A percentile compares a stretch with the other conserved stretches of the same genome.
Conservation (phyloP, 192 early-diverging fungal species). For the Linnemannia elongata region DNA sequence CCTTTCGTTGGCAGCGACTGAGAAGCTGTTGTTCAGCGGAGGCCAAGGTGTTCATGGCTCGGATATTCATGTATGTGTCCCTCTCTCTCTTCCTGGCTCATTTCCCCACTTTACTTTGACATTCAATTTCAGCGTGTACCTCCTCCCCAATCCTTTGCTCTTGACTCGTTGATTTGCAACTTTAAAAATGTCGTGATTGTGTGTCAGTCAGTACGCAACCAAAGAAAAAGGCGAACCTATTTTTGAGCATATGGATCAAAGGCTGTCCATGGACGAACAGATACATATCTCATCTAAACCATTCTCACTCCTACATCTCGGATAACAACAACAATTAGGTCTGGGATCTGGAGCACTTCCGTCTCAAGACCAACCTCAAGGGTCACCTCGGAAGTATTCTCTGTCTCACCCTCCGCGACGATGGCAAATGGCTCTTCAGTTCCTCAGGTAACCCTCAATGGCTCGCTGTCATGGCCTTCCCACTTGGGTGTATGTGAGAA, state of each 20-base stretch:
- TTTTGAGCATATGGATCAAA: neutral
- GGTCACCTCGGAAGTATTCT: slow-evolving; percentile 67
- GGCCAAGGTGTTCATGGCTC: slow-evolving; percentile 68
- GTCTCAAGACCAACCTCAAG: slow-evolving; percentile 60
- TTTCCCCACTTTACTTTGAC: neutral
- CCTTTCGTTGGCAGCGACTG: slow-evolving; percentile 72
- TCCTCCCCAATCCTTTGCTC: neutral
- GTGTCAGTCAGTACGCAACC: neutral
- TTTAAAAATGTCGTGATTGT: slow-evolving; percentile 40
- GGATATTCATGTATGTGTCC: slow-evolving; percentile 69
- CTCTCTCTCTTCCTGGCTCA: slow-evolving; percentile 24
- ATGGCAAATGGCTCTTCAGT: slow-evolving; percentile 64
- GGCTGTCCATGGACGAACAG: neutral
- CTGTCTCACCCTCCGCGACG: slow-evolving; percentile 59
- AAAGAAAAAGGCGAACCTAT: neutral
- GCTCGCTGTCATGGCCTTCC: neutral
- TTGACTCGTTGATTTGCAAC: neutral
- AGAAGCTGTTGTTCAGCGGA: slow-evolving; percentile 74
- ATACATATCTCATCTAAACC: slow-evolving; percentile 5
- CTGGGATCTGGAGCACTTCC: slow-evolving; percentile 66
- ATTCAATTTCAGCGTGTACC: neutral
- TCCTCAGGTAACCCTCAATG: slow-evolving; percentile 60
- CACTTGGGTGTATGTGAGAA: neutral
- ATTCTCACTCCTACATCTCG: neutral
- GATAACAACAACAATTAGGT: slow-evolving; percentile 42